Conservation (phyloP, 805 yeast genomes). For the Clavispora phyllophila region DNA sequence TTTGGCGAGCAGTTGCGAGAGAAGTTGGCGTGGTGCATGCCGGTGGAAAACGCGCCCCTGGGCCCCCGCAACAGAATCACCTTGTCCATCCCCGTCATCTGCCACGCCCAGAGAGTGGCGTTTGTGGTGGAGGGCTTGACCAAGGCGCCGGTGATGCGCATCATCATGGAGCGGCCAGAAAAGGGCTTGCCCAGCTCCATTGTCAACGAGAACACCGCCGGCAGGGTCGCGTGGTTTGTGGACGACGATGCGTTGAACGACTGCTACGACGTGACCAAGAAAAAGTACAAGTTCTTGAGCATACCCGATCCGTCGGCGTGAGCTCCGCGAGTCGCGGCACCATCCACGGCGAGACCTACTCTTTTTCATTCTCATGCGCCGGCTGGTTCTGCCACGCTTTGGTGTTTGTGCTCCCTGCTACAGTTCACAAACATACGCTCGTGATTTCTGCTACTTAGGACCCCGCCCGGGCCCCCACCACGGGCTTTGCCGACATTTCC, state of each 20-base stretch:
- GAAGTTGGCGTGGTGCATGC: constrained; percentile 90
- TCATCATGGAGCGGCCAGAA: constrained; percentile 94
- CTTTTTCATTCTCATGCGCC: not conserved
- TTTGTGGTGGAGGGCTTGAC: constrained; percentile 96
- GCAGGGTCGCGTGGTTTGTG: constrained; percentile 95
- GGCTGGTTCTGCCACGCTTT: not conserved
- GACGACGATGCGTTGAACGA: constrained; percentile 89
- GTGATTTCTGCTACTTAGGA: no score
- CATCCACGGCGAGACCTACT: not conserved
- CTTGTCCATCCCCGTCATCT: constrained; percentile 87
- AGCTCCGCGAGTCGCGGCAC: not conserved
- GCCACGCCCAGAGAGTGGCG: constrained; percentile 87
- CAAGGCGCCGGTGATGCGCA: constrained; percentile 86
- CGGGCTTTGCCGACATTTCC: no score
- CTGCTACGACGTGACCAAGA: constrained; percentile 63
- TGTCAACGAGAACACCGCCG: constrained; percentile 95
- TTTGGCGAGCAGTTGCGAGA: constrained; percentile 82
- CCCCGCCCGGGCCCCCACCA: no score
- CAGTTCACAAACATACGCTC: no score
- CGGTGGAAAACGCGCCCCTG: constrained; percentile 85
- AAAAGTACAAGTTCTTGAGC: constrained; percentile 58
- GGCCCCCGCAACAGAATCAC: constrained; percentile 86
- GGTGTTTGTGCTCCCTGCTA: no score
- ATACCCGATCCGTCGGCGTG: constrained; percentile 17
- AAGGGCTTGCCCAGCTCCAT: constrained; percentile 91